These are phyloP conservation scores for Sonneratia alba DNA, from an alignment of 345 rosid species.

Conservation along the genomic window DNA sequence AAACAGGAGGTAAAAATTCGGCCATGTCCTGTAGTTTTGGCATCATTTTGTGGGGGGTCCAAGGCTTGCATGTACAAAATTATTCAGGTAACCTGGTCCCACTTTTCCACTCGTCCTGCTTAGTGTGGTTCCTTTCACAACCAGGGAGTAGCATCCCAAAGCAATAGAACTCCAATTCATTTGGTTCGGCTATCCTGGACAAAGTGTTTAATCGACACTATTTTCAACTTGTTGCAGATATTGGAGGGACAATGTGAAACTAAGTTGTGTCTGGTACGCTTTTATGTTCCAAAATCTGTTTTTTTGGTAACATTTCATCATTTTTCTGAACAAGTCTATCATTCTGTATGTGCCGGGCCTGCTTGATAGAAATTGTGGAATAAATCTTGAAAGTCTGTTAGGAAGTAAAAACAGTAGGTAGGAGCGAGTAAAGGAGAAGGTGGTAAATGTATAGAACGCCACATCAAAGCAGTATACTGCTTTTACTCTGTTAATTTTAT, in stretches of 20 bases:
- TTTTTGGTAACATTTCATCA: neutral
- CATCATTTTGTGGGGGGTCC: slow-evolving; percentile 87
- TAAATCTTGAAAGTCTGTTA: neutral
- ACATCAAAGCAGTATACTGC: neutral
- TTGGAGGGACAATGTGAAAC: slow-evolving; percentile 50
- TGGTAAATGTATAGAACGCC: neutral
- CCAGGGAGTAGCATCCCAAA: neutral
- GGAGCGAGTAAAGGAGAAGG: neutral
- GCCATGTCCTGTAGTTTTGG: slow-evolving; percentile 69
- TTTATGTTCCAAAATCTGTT: neutral
- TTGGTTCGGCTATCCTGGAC: neutral
- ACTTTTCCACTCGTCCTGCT: slow-evolving; percentile 1
- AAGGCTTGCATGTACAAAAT: slow-evolving; percentile 87
- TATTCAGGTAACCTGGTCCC: slow-evolving; percentile 55
- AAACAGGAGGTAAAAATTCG: slow-evolving; percentile 64
- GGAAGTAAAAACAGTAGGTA: neutral
- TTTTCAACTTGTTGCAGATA: slow-evolving; percentile 39
- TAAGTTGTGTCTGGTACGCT: slow-evolving; percentile 39
- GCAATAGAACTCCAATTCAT: neutral
- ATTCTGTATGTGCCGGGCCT: neutral
- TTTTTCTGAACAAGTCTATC: neutral
- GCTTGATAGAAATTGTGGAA: neutral
- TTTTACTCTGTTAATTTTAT: neutral
- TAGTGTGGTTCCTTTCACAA: neutral
- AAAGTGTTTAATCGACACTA: neutral